These are phyloP conservation scores for Stagonosporopsis vannaccii DNA, from an alignment of 2,329 filamentous ascomycete species.

Conservation along the genomic window DNA sequence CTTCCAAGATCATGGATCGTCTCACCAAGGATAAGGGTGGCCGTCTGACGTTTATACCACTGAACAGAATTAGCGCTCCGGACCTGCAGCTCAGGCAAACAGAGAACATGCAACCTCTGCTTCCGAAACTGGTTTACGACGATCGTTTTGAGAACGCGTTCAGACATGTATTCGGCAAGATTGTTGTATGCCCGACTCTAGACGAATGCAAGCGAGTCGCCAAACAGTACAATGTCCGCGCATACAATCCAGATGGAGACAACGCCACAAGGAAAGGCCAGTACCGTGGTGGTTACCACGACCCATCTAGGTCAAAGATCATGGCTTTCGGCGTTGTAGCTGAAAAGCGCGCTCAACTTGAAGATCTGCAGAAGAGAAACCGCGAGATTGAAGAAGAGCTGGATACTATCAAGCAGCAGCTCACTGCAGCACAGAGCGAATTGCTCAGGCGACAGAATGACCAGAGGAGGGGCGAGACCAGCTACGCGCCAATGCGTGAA, in stretches of 20 bases:
- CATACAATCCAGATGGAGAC: constrained; percentile 94
- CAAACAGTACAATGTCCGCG: constrained; percentile 87
- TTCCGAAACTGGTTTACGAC: constrained; percentile 85
- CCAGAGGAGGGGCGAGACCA: constrained; percentile 77
- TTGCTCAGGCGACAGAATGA: constrained; percentile 83
- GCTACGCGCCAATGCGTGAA: constrained; percentile 79
- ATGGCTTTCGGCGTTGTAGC: constrained; percentile 79
- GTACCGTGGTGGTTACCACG: constrained; percentile 92
- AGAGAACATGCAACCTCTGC: constrained; percentile 84
- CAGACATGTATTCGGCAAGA: constrained; percentile 93
- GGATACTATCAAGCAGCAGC: constrained; percentile 83
- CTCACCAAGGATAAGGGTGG: constrained; percentile 82
- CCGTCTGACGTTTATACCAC: constrained; percentile 91
- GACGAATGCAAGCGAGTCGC: constrained; percentile 89
- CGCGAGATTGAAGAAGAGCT: constrained; percentile 73
- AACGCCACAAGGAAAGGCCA: constrained; percentile 94
- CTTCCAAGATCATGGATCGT: constrained; percentile 79
- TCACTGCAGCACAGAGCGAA: constrained; percentile 85
- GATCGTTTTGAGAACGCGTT: constrained; percentile 81
- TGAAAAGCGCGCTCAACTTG: constrained; percentile 77
- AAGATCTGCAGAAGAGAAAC: constrained; percentile 69
- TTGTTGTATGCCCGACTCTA: constrained; percentile 90
- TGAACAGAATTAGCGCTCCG: constrained; percentile 79
- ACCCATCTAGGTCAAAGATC: constrained; percentile 84
- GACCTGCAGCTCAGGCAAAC: constrained; percentile 81